Conservation (phyloP, 192 early-diverging fungal species). For the Geranomyces variabilis region DNA sequence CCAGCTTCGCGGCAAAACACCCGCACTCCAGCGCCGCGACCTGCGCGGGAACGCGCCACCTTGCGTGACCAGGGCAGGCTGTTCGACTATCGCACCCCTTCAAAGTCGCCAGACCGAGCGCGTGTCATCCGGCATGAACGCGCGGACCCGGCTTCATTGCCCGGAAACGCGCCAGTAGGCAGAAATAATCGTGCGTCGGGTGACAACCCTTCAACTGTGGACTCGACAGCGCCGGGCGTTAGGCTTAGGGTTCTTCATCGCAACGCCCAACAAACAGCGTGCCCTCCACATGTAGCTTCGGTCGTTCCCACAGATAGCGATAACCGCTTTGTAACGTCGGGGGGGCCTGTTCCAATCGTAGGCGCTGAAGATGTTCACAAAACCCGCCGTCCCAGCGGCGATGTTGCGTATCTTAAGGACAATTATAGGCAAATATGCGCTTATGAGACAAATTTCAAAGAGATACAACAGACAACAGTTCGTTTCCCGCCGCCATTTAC, state of each 20-base stretch:
- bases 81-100: neutral
- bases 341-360: neutral
- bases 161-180: too few species aligned
- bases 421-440: constrained; percentile 1
- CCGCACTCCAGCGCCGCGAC: too few species aligned
- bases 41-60: neutral
- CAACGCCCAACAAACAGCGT: neutral
- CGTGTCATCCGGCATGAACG: too few species aligned
- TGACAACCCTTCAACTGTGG: too few species aligned
- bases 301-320: neutral
- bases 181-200: too few species aligned
- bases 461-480: neutral
- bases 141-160: too few species aligned
- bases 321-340: neutral
- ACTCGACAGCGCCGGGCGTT: neutral
- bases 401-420: neutral
- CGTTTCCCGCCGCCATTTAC: neutral
- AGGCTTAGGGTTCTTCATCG: neutral
- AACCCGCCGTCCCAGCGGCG: neutral
- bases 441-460: neutral
- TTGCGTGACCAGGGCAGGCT: neutral
- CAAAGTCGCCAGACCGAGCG: neutral
- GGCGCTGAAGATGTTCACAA: neutral
- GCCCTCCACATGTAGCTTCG: neutral
- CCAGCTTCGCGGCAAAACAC: too few species aligned